These are phyloP conservation scores for Centella asiatica DNA, from an alignment of 129 eudicot genomes.

Conservation along the genomic window DNA sequence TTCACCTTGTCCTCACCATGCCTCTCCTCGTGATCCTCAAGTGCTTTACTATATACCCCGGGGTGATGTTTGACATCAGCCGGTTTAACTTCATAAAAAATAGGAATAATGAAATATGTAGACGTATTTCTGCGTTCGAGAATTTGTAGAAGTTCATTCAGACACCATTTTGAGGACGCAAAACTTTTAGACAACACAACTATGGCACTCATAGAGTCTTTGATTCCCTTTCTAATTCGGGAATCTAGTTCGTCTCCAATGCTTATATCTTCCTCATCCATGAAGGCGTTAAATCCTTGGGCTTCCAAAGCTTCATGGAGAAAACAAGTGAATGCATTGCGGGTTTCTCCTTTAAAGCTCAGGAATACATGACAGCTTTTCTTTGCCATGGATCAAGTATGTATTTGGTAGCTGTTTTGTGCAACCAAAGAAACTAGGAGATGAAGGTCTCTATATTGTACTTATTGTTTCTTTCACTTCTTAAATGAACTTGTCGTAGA, in stretches of 20 bases:
- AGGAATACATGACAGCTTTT: neutral
- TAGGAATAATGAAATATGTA: neutral
- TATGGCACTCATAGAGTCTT: neutral
- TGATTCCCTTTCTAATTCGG: neutral
- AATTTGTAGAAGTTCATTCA: neutral
- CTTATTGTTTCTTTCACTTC: too few species aligned
- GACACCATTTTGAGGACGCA: neutral
- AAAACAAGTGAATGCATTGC: neutral
- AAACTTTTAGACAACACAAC: neutral
- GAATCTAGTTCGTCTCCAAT: neutral
- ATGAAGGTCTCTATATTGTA: too few species aligned
- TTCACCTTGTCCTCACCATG: neutral
- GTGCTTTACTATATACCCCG: neutral
- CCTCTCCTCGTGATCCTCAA: neutral
- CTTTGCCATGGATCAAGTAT: too few species aligned
- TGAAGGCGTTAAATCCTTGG: neutral
- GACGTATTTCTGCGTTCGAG: neutral
- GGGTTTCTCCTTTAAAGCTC: neutral
- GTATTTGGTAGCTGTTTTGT: too few species aligned
- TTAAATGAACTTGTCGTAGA: too few species aligned
- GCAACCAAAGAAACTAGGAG: too few species aligned
- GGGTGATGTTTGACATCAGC: neutral
- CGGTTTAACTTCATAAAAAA: neutral
- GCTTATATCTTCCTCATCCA: neutral
- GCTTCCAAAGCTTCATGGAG: neutral